These are phyloP conservation scores for Protea cynaroides DNA, from an alignment of 164 flowering plant species.

Conservation along the genomic window DNA sequence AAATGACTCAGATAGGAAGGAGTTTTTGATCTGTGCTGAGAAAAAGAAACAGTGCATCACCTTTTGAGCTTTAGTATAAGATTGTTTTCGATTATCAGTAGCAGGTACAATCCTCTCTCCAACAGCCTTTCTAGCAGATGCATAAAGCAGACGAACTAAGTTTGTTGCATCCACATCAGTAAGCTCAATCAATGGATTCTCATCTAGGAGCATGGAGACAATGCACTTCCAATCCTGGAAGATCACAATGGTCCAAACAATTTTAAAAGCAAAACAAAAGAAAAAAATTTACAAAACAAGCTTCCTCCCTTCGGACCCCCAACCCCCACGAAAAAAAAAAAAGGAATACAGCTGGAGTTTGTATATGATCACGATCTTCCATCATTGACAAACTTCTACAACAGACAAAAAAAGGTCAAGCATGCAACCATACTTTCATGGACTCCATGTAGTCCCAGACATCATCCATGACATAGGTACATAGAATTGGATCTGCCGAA, in stretches of 20 bases:
- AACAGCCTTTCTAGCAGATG: constrained; percentile 83
- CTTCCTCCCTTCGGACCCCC: no score
- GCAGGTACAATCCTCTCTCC: constrained; percentile 97
- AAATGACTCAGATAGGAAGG: neutral
- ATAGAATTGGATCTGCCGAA: constrained; percentile 70
- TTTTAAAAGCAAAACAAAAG: neutral
- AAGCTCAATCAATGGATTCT: constrained; percentile 74
- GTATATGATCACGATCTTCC: neutral
- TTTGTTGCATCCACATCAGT: constrained; percentile 89
- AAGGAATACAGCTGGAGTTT: neutral
- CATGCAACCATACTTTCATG: constrained; percentile 63
- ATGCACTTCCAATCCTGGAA: constrained; percentile 94
- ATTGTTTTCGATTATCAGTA: constrained; percentile 73
- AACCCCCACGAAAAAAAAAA: no score
- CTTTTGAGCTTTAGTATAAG: constrained; percentile 80
- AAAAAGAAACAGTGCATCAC: constrained; percentile 21
- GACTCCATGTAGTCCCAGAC: constrained; percentile 97
- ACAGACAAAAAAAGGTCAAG: neutral
- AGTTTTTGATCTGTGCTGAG: neutral
- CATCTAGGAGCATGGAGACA: constrained; percentile 84
- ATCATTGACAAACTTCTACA: neutral
- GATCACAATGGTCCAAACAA: neutral
- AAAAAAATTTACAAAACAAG: no score
- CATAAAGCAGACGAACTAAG: constrained; percentile 72
- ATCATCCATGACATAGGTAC: constrained; percentile 89